Conservation (phyloP, 2,329 filamentous ascomycete genomes). For the Cladosporium austrohemisphaericum region DNA sequence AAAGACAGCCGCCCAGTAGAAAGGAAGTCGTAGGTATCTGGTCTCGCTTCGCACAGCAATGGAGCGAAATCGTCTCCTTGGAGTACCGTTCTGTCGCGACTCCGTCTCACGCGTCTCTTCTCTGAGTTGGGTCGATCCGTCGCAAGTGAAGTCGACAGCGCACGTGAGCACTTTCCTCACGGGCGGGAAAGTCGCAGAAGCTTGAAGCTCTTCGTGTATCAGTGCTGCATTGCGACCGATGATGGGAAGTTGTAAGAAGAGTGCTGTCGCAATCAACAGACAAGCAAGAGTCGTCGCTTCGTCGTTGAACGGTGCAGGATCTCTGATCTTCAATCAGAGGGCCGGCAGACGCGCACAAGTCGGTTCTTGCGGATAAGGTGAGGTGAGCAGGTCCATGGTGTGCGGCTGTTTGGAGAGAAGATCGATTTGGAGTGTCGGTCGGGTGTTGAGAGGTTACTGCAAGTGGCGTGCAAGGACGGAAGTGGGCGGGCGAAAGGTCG, state of each 20-base stretch:
- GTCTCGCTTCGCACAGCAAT: background rate
- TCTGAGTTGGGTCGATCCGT: background rate
- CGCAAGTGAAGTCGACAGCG: constrained; percentile 1
- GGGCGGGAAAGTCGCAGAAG: constrained; percentile 5
- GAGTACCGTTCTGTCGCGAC: too few relatives aligned
- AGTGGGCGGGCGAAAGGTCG: background rate
- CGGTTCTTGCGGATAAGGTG: constrained; percentile 6
- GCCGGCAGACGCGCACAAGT: constrained; percentile 13
- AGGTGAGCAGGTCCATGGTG: constrained; percentile 12
- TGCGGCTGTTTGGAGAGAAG: background rate
- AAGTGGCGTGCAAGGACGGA: background rate
- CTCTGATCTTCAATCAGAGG: background rate
- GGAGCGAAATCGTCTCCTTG: too few relatives aligned
- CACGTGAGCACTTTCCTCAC: constrained; percentile 13
- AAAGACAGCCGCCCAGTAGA: constrained; percentile 4
- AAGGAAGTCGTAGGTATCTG: background rate
- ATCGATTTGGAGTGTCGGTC: background rate
- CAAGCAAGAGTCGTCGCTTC: background rate
- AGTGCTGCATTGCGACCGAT: constrained; percentile 7
- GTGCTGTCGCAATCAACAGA: background rate
- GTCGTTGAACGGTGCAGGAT: background rate
- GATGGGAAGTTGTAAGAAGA: background rate
- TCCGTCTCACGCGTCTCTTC: background rate
- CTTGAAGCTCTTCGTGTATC: constrained; percentile 3
- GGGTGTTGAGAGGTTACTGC: background rate